Conservation (phyloP, 768 basidiomycete genomes). For the Phanerochaete carnosa region DNA sequence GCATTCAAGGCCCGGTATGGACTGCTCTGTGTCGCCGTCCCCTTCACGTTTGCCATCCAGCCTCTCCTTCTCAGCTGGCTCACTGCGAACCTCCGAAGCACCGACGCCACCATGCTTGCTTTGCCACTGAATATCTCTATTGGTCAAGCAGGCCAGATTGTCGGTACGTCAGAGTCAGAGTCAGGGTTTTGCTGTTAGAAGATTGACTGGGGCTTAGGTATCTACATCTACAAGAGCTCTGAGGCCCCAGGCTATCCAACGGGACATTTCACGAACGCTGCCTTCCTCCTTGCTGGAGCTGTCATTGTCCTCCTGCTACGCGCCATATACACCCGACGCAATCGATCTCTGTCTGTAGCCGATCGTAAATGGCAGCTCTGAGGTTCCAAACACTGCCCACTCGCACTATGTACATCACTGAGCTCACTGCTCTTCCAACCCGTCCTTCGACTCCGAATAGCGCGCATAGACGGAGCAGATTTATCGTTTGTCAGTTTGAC, state of each 20-base stretch:
- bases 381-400: no score
- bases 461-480: no score
- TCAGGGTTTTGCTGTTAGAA: constrained; percentile 3
- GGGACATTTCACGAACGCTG: constrained; percentile 33
- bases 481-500: no score
- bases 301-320: constrained; percentile 11
- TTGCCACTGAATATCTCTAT: constrained; percentile 31
- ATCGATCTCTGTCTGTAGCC: constrained; percentile 8
- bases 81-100: constrained; percentile 29
- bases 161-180: constrained; percentile 14
- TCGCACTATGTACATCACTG: no score
- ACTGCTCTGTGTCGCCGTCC: constrained; percentile 28
- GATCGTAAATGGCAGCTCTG: constrained; percentile 17
- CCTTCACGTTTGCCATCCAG: constrained; percentile 31
- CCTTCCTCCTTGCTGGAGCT: constrained; percentile 23
- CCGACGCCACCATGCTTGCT: constrained; percentile 29
- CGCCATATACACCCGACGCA: constrained; percentile 15
- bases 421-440: no score
- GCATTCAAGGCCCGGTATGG: constrained; percentile 30
- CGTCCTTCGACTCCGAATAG: no score
- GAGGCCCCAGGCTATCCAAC: constrained; percentile 32
- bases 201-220: constrained; percentile 13
- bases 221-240: constrained; percentile 26
- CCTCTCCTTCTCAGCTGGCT: constrained; percentile 35
- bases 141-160: constrained; percentile 34